These are phyloP conservation scores for Brassica carinata DNA, from an alignment of 345 rosid species.

Conservation along the genomic window DNA sequence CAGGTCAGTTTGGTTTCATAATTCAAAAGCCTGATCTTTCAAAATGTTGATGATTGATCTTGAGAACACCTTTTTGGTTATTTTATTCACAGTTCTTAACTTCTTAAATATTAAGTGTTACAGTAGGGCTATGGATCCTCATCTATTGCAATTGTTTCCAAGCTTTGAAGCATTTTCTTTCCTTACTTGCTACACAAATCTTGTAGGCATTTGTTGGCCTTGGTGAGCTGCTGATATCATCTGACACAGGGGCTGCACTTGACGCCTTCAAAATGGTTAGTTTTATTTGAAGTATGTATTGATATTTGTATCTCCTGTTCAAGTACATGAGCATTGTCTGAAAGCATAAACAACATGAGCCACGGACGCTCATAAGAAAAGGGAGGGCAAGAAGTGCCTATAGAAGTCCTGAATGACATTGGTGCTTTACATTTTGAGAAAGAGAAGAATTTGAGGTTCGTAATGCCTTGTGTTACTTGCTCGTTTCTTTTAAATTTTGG, in stretches of 20 bases:
- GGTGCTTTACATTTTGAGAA: constrained; percentile 95
- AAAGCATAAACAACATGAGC: constrained; percentile 33
- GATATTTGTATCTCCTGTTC: background rate
- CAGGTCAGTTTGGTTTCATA: constrained; percentile 54
- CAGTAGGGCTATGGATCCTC: constrained; percentile 1
- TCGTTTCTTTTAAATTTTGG: constrained; percentile 16
- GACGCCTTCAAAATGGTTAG: constrained; percentile 88
- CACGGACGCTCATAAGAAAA: constrained; percentile 69
- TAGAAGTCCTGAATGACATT: constrained; percentile 87
- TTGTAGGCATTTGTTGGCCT: constrained; percentile 89
- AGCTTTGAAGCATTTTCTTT: constrained; percentile 14
- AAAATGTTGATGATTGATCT: constrained; percentile 5
- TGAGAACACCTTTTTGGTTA: background rate
- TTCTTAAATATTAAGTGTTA: background rate
- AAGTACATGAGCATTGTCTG: constrained; percentile 8
- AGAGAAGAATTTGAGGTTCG: constrained; percentile 94
- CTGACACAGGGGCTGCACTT: constrained; percentile 83
- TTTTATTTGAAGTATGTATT: constrained; percentile 19
- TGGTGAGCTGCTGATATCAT: constrained; percentile 82
- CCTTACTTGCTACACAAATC: constrained; percentile 20
- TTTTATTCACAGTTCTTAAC: constrained; percentile 6
- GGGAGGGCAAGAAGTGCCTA: constrained; percentile 81
- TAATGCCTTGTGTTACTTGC: constrained; percentile 23
- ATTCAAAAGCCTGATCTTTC: constrained; percentile 20
- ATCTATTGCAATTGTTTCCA: background rate